Percentiles rank a stretch among this genome's conserved stretches.
Conservation (phyloP, 176 grass and related monocot genomes). For the Musa beccarii region DNA sequence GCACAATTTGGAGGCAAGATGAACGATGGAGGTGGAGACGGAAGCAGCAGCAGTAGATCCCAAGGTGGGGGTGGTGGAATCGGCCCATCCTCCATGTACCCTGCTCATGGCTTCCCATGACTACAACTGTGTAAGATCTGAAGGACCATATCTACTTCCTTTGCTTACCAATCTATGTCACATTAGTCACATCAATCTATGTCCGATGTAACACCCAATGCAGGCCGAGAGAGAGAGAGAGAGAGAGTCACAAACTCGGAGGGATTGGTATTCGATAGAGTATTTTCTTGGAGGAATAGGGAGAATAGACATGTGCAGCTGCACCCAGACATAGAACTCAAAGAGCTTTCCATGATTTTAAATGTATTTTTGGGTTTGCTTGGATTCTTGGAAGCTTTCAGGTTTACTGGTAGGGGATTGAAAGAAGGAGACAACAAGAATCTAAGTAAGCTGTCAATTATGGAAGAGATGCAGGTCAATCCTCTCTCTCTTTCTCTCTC, state of each 20-base stretch:
- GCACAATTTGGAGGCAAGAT: slow-evolving; percentile 69
- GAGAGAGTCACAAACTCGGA: neutral
- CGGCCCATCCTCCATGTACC: slow-evolving; percentile 56
- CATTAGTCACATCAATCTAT: neutral
- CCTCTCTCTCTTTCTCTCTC: slow-evolving; percentile 40
- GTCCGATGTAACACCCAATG: neutral
- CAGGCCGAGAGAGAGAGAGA: too few relatives aligned
- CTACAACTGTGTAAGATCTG: slow-evolving; percentile 65
- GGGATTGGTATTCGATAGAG: neutral
- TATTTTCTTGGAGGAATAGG: neutral
- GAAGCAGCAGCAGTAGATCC: slow-evolving; percentile 43
- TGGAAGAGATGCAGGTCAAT: slow-evolving; percentile 76
- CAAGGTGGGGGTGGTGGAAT: slow-evolving; percentile 22
- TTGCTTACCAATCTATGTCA: slow-evolving; percentile 28
- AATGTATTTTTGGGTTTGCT: slow-evolving; percentile 1
- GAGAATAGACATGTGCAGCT: neutral
- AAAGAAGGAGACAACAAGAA: slow-evolving; percentile 91
- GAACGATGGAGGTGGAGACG: slow-evolving; percentile 40
- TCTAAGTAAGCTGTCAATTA: slow-evolving; percentile 80
- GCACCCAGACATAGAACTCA: neutral
- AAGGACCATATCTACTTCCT: slow-evolving; percentile 7
- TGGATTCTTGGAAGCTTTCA: neutral
- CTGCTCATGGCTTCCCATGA: slow-evolving; percentile 80
- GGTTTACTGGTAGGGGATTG: slow-evolving; percentile 37
- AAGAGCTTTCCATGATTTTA: neutral